Conservation (phyloP, 108 stramenopile genomes). For the Cyclotella sp. region DNA sequence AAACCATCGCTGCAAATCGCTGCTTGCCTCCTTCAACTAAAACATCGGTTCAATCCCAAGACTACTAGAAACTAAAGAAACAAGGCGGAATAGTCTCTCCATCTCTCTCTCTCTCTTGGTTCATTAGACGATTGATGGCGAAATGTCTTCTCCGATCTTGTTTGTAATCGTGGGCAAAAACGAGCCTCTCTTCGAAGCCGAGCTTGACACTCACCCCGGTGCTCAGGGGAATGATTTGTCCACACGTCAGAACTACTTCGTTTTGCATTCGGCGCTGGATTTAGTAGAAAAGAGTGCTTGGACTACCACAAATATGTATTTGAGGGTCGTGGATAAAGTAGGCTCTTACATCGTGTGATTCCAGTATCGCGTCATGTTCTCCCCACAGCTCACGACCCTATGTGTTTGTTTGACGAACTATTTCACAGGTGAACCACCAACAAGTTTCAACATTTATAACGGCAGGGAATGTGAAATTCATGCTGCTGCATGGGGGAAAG, state of each 20-base stretch:
- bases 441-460: slow-evolving; percentile 92
- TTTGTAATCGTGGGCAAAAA: slow-evolving; percentile 88
- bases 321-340: slow-evolving; percentile 91
- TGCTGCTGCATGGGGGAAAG: slow-evolving; percentile 88
- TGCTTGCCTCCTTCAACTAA: too few species aligned
- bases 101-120: neutral
- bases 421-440: slow-evolving; percentile 88
- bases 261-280: slow-evolving; percentile 92
- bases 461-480: slow-evolving; percentile 91
- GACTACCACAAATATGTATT: slow-evolving; percentile 90
- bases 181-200: slow-evolving; percentile 89
- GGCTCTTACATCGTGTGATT: neutral
- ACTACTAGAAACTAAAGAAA: too few species aligned
- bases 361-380: neutral
- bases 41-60: too few species aligned
- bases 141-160: slow-evolving; percentile 61
- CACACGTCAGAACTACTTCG: slow-evolving; percentile 93
- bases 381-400: neutral
- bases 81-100: neutral
- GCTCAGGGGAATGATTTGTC: slow-evolving; percentile 59
- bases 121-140: neutral
- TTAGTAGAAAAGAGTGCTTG: slow-evolving; percentile 90
- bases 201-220: slow-evolving; percentile 66
- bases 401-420: neutral
- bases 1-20: too few species aligned